These are phyloP conservation scores for Melaleuca quinquenervia DNA, from an alignment of 345 rosid genomes.

Conservation along the genomic window DNA sequence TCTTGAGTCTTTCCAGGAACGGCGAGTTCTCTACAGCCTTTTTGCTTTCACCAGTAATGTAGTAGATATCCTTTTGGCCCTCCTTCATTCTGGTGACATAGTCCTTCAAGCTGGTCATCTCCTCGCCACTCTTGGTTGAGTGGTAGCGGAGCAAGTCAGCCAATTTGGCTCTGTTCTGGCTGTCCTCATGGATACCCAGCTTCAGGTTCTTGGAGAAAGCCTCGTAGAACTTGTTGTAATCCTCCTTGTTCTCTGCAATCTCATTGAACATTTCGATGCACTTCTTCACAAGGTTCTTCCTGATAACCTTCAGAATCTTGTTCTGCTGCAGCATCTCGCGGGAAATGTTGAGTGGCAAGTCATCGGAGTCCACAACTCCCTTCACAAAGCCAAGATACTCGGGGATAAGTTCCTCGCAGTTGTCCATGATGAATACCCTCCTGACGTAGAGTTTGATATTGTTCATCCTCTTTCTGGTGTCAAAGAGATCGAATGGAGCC, in stretches of 20 bases:
- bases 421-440: slow-evolving; percentile 91
- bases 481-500: slow-evolving; percentile 86
- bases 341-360: slow-evolving; percentile 85
- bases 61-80: slow-evolving; percentile 76
- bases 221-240: slow-evolving; percentile 76
- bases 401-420: slow-evolving; percentile 79
- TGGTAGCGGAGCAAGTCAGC: slow-evolving; percentile 76
- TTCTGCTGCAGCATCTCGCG: slow-evolving; percentile 86
- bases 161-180: slow-evolving; percentile 66
- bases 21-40: slow-evolving; percentile 92
- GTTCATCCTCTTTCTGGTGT: slow-evolving; percentile 74
- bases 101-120: slow-evolving; percentile 74
- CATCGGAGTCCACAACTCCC: slow-evolving; percentile 91
- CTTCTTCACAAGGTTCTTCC: slow-evolving; percentile 88
- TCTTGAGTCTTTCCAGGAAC: slow-evolving; percentile 71
- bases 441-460: slow-evolving; percentile 83
- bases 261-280: slow-evolving; percentile 89
- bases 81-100: slow-evolving; percentile 91
- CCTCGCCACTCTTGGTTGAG: slow-evolving; percentile 79
- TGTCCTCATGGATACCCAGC: slow-evolving; percentile 80
- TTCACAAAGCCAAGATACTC: slow-evolving; percentile 78
- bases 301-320: slow-evolving; percentile 87
- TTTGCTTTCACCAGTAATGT: slow-evolving; percentile 22
- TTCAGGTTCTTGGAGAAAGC: slow-evolving; percentile 82
- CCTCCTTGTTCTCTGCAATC: slow-evolving; percentile 82